Evolutionary conservation across 2,329 filamentous ascomycete species (phyloP).

Genomic region (Arthrocladium fulminans): DNA sequence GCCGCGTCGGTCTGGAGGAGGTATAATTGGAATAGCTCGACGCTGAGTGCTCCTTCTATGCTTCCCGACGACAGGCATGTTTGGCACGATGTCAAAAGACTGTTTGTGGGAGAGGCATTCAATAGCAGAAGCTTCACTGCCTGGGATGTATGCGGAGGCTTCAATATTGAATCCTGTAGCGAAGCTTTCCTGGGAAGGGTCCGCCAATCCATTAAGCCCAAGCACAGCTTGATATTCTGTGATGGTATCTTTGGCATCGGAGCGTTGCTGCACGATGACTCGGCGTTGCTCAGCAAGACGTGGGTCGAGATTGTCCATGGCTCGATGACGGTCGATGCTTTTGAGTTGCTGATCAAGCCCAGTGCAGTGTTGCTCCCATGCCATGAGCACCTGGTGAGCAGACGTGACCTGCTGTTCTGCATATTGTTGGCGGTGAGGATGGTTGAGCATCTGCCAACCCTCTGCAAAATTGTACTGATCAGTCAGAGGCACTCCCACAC

Average conservation of each 20-base stretch:
- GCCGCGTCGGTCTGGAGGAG: constrained; percentile 13
- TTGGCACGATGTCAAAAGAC: constrained; percentile 2
- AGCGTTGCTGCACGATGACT: constrained; percentile 16
- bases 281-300: constrained; percentile 16
- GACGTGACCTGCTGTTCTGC: constrained; percentile 3
- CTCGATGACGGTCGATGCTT: constrained; percentile 20
- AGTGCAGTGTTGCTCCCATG: constrained; percentile 11
- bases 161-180: constrained; percentile 16
- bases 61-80: neutral
- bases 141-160: constrained; percentile 18
- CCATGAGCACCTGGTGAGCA: neutral
- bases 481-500: neutral
- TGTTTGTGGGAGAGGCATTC: constrained; percentile 4
- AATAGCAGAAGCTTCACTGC: neutral
- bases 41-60: neutral
- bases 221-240: constrained; percentile 13
- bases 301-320: constrained; percentile 15
- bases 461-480: constrained; percentile 3
- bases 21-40: constrained; percentile 20
- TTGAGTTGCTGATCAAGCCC: constrained; percentile 21
- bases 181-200: constrained; percentile 5
- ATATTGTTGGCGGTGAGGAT: neutral
- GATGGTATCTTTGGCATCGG: constrained; percentile 15
- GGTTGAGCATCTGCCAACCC: neutral
- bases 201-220: constrained; percentile 5